A percentile compares a stretch with the other conserved stretches of the same genome.
Evolutionary conservation across 2,329 filamentous ascomycete genomes (phyloP).

Genomic region (Ramichloridium luteum): DNA sequence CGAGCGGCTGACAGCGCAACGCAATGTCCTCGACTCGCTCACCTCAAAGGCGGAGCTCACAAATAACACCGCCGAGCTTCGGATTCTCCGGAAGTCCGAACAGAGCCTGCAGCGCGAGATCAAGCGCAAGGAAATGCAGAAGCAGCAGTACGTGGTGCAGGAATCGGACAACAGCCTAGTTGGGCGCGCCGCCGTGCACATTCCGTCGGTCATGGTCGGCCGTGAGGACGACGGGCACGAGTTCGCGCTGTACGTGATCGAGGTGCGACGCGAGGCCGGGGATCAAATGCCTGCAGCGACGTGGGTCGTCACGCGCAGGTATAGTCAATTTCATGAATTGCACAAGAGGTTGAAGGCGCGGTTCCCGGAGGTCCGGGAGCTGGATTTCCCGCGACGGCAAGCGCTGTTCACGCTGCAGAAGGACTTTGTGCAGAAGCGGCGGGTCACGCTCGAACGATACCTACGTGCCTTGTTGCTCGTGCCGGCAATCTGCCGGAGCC

Average conservation of each 20-base stretch:
- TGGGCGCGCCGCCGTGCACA: constrained; percentile 75
- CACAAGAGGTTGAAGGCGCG: constrained; percentile 76
- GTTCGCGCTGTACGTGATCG: constrained; percentile 84
- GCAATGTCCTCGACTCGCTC: constrained; percentile 80
- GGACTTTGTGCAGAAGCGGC: constrained; percentile 85
- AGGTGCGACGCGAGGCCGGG: constrained; percentile 78
- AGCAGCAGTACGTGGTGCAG: constrained; percentile 93
- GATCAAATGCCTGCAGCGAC: constrained; percentile 95
- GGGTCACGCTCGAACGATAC: constrained; percentile 73
- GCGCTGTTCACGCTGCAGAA: constrained; percentile 94
- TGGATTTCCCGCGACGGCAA: constrained; percentile 84
- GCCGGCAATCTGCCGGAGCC: constrained; percentile 86
- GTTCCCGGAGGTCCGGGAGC: constrained; percentile 74
- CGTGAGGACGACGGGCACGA: constrained; percentile 86
- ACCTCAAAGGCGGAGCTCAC: constrained; percentile 91
- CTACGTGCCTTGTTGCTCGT: constrained; percentile 59
- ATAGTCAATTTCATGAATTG: constrained; percentile 93
- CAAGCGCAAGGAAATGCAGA: constrained; percentile 82
- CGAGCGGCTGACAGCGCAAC: constrained; percentile 74
- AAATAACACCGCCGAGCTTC: constrained; percentile 86
- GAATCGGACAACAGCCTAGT: constrained; percentile 97
- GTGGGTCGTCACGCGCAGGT: constrained; percentile 84
- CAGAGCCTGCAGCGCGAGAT: constrained; percentile 88
- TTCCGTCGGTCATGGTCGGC: constrained; percentile 86
- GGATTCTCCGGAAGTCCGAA: constrained; percentile 87